A percentile compares a stretch with the other conserved stretches of the same genome.
Conservation (phyloP, 2,329 filamentous ascomycete species). For the Fusarium sp. region DNA sequence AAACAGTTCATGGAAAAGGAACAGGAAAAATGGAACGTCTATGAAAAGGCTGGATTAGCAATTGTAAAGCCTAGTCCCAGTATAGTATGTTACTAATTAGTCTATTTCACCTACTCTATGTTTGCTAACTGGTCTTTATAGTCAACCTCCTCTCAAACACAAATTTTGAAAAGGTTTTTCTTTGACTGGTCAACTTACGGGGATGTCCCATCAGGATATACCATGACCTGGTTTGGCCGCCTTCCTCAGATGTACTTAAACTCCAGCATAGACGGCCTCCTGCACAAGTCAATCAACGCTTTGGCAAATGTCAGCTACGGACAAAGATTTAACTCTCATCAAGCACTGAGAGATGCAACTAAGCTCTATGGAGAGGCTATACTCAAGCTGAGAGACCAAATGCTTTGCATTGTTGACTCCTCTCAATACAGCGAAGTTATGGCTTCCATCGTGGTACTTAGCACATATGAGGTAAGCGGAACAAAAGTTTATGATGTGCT, state of each 20-base stretch:
- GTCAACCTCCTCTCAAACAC: not conserved
- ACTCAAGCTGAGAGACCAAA: not conserved
- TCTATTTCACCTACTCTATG: no score
- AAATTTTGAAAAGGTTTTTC: not conserved
- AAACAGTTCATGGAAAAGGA: no score
- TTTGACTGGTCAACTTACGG: not conserved
- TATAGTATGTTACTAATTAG: no score
- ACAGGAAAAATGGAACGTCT: no score
- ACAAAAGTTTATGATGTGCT: not conserved
- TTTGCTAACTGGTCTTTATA: not conserved
- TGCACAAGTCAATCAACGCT: not conserved
- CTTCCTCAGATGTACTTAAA: not conserved
- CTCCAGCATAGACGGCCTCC: not conserved
- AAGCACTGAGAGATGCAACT: not conserved
- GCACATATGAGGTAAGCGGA: not conserved
- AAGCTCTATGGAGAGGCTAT: constrained; percentile 1
- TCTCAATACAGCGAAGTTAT: not conserved
- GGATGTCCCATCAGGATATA: not conserved
- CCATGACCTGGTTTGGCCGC: not conserved
- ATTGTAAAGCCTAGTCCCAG: no score
- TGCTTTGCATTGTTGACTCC: not conserved
- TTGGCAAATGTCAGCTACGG: not conserved
- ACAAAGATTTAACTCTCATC: not conserved
- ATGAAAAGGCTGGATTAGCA: no score
- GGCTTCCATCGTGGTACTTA: not conserved